phyloP scores from a whole-genome alignment of 768 basidiomycete genomes.

The Coprinopsis strossmayeri region DNA sequence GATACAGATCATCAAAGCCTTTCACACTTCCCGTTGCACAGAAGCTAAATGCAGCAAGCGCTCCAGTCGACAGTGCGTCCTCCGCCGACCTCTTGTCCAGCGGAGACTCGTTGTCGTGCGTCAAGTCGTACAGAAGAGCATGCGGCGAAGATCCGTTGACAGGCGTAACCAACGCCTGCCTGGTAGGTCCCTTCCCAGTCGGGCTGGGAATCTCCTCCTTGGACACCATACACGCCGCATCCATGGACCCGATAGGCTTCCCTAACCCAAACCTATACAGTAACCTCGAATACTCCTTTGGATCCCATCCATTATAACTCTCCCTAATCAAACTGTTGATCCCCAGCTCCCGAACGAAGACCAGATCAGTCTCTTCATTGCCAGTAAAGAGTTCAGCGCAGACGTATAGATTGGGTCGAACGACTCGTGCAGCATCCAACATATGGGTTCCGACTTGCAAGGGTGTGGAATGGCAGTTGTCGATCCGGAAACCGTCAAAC shows the following conservation, averaged over 20 bases:
- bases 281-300: conserved; percentile 85
- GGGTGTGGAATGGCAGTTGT: conserved; percentile 98
- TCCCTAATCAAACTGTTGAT: conserved; percentile 93
- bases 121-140: conserved; percentile 90
- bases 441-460: conserved; percentile 92
- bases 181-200: conserved; percentile 72
- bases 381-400: conserved; percentile 98
- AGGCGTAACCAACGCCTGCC: conserved; percentile 68
- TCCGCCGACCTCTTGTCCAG: conserved; percentile 88
- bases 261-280: conserved; percentile 87
- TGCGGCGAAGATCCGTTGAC: conserved; percentile 87
- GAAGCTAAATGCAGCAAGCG: conserved; percentile 85
- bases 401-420: conserved; percentile 90
- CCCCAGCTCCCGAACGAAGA: conserved; percentile 88
- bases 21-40: conserved; percentile 91
- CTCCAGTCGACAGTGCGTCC: conserved; percentile 91
- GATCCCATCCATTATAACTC: conserved; percentile 85
- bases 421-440: conserved; percentile 84
- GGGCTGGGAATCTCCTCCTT: conserved; percentile 75
- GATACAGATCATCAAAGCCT: conserved; percentile 96
- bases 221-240: conserved; percentile 74
- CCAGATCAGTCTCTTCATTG: conserved; percentile 84
- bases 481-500: conserved; percentile 96
- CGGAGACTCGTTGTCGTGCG: conserved; percentile 96
- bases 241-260: conserved; percentile 97